Evolutionary conservation across 768 basidiomycete species (phyloP).

Genomic region (Trametes punicea): DNA sequence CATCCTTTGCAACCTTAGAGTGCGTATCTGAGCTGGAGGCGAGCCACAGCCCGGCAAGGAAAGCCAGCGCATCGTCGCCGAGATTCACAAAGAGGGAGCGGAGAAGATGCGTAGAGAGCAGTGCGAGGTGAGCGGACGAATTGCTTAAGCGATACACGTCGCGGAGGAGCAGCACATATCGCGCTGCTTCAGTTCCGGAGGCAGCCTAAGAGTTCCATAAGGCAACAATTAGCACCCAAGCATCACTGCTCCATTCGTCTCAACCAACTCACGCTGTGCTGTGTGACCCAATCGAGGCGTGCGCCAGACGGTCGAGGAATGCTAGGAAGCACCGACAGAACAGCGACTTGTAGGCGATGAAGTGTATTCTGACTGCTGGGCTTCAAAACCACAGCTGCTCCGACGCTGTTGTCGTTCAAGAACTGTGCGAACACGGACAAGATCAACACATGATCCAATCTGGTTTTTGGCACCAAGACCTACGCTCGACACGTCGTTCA

Average conservation of each 20-base stretch:
- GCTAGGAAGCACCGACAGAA: constrained; percentile 49
- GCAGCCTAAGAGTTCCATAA: not conserved
- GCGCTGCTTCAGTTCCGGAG: constrained; percentile 24
- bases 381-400: constrained; percentile 51
- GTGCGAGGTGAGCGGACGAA: constrained; percentile 43
- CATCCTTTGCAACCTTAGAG: not conserved
- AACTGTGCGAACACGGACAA: constrained; percentile 34
- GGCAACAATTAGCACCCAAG: constrained; percentile 12
- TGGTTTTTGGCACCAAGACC: constrained; percentile 4
- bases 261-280: too few species aligned
- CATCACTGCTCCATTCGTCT: too few species aligned
- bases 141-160: constrained; percentile 67
- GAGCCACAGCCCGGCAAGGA: constrained; percentile 74
- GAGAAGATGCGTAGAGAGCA: constrained; percentile 56
- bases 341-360: constrained; percentile 54
- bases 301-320: constrained; percentile 44
- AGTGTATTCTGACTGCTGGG: constrained; percentile 56
- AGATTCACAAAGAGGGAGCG: constrained; percentile 64
- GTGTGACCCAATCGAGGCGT: constrained; percentile 50
- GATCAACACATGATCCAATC: not conserved
- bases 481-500: constrained; percentile 31
- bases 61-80: constrained; percentile 67
- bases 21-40: constrained; percentile 11
- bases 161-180: constrained; percentile 60
- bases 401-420: constrained; percentile 42